Evolutionary conservation across 805 yeast genomes (phyloP), one percentile per base, ranked within the genome.

Genomic region (Ogataea polymorpha): DNA sequence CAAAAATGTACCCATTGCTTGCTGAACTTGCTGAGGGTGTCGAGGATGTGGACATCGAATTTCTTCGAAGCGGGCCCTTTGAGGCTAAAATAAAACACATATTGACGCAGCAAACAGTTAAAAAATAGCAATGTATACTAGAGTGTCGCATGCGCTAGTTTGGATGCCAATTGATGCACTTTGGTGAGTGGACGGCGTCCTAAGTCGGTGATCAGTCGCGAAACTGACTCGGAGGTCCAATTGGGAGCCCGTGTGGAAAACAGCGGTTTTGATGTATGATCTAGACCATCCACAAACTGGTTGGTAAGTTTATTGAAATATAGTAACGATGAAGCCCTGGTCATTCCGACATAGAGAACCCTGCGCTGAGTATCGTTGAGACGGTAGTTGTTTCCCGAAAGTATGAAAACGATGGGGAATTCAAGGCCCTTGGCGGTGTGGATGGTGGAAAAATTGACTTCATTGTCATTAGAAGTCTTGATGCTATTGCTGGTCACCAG

Each of bases 371-470:
- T 63, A 1, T 46, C 44, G 15, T 41, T 25, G 11, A 50, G 25
- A 23, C 43, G 39, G 36, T 35, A 35, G 40, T 53, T 54, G 42
- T 53, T 55, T 10, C 51, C 47, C 2, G 61, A 50, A 7, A 69
- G 48, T 3, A 82, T 50, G 57, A 83, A 82, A 1, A 81, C 87
- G 10, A 82, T 67, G 0, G 89, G 88, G 50, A 78, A 82, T 46
- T 84, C 89, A 4, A 82, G 58, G 0, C 93, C 91, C 50, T 85
- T 85, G 1, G 90, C 79, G 0, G 86, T 70, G 58, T 85, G 91
- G 2, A 85, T 74, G 0, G 91, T 85, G 0, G 88, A 78, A 1
- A 83, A 49, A 37, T 77, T 78, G 6, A 83, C 63, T 13, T 68
- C 45, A 38, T 55, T 32, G 48, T 57, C 32, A 34, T 50, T 15